Base-by-base conservation (phyloP, 2,329 filamentous ascomycete genomes). In the Mycosphaerelloides madeirae region DNA sequence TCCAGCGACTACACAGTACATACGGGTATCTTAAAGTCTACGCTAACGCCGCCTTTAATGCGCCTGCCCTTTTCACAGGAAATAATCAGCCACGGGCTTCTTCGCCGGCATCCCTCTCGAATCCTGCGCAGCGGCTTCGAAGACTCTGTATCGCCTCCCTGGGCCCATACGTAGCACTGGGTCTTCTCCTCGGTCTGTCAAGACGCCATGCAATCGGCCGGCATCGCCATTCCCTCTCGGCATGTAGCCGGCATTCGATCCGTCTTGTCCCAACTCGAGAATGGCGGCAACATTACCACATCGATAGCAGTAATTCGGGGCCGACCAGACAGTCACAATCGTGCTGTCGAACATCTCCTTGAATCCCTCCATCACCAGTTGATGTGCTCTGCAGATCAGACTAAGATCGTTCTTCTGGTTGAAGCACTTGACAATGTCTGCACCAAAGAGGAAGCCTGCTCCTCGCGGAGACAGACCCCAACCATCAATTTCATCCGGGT, bases 301-400 rank as follows among this genome's bases (percentile, higher is more conserved):
- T 20, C 64, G 59, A 46, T 67, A 67, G 71, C 90, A 96, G 73
- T 96, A 96, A 66, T 96, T 96, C 1, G 90, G 90, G 8, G 90
- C 90, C 1, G 87, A 94, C 73, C 93, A 98, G n/a, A 98, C 93
- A 0, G 93, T 98, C 32, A 97, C 93, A 53, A 98, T 96, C 37
- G 83, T 87, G 12, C 83, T 85, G 63, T 95, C 88, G 62, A 97
- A 98, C 90, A 97, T 97, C 66, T 97, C 93, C 70, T 97, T 97
- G 68, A 96, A 98, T 0, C 93, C 93, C 66, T 98, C 93, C 93
- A 97, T 98, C 53, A 98, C 93, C 16, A 98, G 81, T 67, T 98
- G 93, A 64, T 98, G 93, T 1, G 93, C 93, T 43, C 93, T 81
- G 14, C 91, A 93, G 54, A 98, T 93, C 41, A 98, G 77, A 16